phyloP scores from a whole-genome alignment of 129 eudicot genomes.

The Helianthus annuus region DNA sequence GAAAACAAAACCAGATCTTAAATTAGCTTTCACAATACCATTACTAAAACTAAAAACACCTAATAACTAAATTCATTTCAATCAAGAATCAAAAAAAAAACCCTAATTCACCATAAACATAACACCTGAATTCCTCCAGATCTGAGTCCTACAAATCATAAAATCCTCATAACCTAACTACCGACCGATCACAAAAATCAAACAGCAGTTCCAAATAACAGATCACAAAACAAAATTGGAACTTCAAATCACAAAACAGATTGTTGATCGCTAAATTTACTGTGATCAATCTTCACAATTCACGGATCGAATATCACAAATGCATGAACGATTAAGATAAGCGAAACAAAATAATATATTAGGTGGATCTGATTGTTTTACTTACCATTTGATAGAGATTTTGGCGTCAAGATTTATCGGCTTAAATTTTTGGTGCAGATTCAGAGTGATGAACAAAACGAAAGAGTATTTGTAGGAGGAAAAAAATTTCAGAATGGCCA shows the following conservation, averaged over 20 bases:
- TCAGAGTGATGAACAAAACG: conserved; percentile 16
- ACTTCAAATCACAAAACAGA: conserved; percentile 2
- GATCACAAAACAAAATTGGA: conserved; percentile 10
- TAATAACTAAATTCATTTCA: conserved; percentile 6
- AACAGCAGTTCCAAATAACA: neutral
- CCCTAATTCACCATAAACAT: conserved; percentile 13
- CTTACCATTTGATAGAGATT: conserved; percentile 35
- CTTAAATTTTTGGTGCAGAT: conserved; percentile 33
- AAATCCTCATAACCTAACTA: conserved; percentile 8
- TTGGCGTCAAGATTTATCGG: conserved; percentile 30
- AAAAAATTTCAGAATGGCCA: conserved; percentile 7
- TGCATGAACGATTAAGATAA: conserved; percentile 17
- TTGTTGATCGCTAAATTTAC: conserved; percentile 13
- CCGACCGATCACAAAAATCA: conserved; percentile 12
- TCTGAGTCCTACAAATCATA: conserved; percentile 18
- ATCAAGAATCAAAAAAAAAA: neutral
- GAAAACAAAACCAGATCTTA: conserved; percentile 6
- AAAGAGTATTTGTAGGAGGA: conserved; percentile 23
- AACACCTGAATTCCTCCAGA: conserved; percentile 14
- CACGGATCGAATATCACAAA: conserved; percentile 20
- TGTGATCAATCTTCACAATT: conserved; percentile 6
- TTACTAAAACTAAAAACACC: neutral
- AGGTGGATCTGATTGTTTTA: conserved; percentile 21
- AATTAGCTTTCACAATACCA: conserved; percentile 7
- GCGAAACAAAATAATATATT: neutral